Conservation (phyloP, 805 yeast species). For the Suhomyces faveliae region DNA sequence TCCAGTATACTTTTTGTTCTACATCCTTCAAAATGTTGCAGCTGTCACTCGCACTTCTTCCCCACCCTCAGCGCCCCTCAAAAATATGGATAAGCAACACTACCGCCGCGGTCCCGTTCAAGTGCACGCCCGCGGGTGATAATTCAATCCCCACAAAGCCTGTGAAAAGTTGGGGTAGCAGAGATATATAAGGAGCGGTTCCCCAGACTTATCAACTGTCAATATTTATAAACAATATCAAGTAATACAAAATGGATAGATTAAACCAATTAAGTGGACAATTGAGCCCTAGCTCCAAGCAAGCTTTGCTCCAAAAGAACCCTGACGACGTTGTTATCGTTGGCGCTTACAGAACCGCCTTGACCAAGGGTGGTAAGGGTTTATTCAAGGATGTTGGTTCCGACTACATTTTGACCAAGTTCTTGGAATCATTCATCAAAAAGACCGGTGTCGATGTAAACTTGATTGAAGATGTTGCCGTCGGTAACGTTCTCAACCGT, state of each 20-base stretch:
- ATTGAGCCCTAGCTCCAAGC: constrained; percentile 40
- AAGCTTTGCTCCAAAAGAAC: constrained; percentile 50
- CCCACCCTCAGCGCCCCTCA: background rate
- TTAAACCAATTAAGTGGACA: constrained; percentile 46
- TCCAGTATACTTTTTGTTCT: background rate
- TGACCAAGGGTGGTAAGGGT: constrained; percentile 86
- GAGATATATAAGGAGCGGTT: background rate
- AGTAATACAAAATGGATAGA: constrained; percentile 38
- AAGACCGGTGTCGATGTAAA: constrained; percentile 47
- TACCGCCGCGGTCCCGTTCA: background rate
- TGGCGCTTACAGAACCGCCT: constrained; percentile 87
- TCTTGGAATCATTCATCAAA: constrained; percentile 61
- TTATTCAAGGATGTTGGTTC: constrained; percentile 77
- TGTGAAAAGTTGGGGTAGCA: constrained; percentile 1
- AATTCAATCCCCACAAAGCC: constrained; percentile 1
- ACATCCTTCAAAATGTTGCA: background rate
- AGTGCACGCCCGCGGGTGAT: background rate
- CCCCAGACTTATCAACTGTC: background rate
- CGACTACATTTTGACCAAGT: constrained; percentile 70
- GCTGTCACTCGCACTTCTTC: background rate
- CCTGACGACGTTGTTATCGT: constrained; percentile 91
- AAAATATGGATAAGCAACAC: background rate
- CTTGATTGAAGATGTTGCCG: constrained; percentile 77
- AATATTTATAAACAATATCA: background rate
- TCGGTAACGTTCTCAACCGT: constrained; percentile 87